These are phyloP conservation scores for Populus euphratica DNA, from an alignment of 345 rosid genomes.

Conservation along the genomic window DNA sequence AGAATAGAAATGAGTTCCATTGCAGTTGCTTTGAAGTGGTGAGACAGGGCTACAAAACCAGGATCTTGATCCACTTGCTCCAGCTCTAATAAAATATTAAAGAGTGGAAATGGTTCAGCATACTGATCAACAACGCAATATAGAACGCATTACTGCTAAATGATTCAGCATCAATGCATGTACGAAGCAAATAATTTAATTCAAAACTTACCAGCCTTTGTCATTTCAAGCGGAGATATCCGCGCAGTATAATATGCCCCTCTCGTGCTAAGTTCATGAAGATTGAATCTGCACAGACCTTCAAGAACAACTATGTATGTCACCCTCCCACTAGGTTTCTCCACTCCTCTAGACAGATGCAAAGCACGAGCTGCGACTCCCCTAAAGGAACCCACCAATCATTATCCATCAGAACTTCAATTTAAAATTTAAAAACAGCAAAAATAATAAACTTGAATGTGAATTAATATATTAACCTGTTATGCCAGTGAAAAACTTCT, in stretches of 20 bases:
- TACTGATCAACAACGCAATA: not conserved
- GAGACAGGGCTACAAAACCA: constrained; percentile 72
- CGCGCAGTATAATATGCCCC: constrained; percentile 87
- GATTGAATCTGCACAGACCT: constrained; percentile 91
- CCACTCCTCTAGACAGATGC: constrained; percentile 97
- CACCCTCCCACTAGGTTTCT: constrained; percentile 99
- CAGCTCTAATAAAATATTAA: constrained; percentile 55
- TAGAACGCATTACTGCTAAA: not conserved
- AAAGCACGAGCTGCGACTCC: constrained; percentile 99
- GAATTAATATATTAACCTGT: constrained; percentile 46
- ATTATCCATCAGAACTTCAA: not conserved
- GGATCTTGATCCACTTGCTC: constrained; percentile 95
- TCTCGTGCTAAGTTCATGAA: constrained; percentile 86
- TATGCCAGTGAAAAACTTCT: constrained; percentile 87
- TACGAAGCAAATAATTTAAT: not conserved
- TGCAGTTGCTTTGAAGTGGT: constrained; percentile 94
- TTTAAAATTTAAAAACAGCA: constrained; percentile 6
- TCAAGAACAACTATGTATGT: constrained; percentile 96
- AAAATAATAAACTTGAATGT: not conserved
- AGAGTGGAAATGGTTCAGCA: constrained; percentile 16
- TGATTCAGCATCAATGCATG: not conserved
- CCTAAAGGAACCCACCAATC: constrained; percentile 34
- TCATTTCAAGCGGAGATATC: constrained; percentile 87
- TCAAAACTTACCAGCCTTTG: constrained; percentile 60
- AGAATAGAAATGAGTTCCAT: constrained; percentile 94